Evolutionary conservation across 495 filamentous ascomycete species (phyloP), one percentile per base, ranked within the genome.

Genomic region (Hypoxylon intermedium): DNA sequence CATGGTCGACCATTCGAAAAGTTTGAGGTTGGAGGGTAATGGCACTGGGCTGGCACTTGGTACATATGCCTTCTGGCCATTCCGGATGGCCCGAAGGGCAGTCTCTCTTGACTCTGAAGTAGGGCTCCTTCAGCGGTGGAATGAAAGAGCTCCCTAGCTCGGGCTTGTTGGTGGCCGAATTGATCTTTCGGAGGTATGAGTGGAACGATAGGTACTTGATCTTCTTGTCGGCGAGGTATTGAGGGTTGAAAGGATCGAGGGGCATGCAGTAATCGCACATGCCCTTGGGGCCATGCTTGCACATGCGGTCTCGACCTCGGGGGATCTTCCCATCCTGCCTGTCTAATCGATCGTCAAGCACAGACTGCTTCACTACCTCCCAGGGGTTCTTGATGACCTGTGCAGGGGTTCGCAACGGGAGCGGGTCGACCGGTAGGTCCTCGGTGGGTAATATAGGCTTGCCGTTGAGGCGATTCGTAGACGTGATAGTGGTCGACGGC

Each of bases 181-280:
- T 99, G 68, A 95, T 87, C 72, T 98, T 98, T 44, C 92, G 85
- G 23, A 99, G 79, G 72, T 98, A 88, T 0, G 93, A 91, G 72
- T 99, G 95, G 71, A 97, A 97, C 1, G 93, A 97, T 24, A 95
- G 81, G 70, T 97, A 94, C 73, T 99, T 99, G 80, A 99, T 97
- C 79, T 97, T 97, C 75, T 91, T 94, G 67, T 98, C 93, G 2
- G 85, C 83, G 15, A 99, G 82, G 65, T 98, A 95, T 44, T 88
- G 85, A 19, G 85, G 69, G 70, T 93, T 89, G 74, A 96, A 99
- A 9, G 94, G 95, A 69, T 99, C 95, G 26, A 99, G 78, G 1
- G 94, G 94, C 90, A 93, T 97, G 80, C 94, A 99, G 74, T 97
- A 97, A 74, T 99, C 94, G 72, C 94, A 99, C 95, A 98, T 98